Evolutionary conservation across 345 rosid genomes (phyloP), one percentile per base, ranked within the genome.

Genomic region (Lenwebbia sp.): DNA sequence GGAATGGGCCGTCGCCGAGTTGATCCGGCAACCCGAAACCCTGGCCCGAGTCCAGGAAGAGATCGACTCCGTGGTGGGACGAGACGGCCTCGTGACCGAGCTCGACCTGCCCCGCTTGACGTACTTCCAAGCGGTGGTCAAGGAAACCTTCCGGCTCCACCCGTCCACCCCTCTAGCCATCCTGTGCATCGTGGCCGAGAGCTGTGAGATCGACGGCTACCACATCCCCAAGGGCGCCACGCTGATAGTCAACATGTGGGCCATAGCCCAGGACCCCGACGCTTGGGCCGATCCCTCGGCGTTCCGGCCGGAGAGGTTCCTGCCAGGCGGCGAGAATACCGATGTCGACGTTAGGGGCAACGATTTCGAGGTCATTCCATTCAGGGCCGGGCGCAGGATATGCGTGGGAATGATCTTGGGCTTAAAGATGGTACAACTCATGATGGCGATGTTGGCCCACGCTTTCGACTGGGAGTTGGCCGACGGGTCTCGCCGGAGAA

Each of bases 1-100:
- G 14, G 98, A 97, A 37, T 96, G 99, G 99, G 97, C 96, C 75
- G 89, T 95, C 30, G 96, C 99, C 1, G 98, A 97, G 55, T 88
- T 96, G 1, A 92, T 97, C 21, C 93, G 96, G 19, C 96, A 93
- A 82, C 99, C 99, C 3, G 84, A 84, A 7, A 89, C 91, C 84
- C 58, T 94, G 84, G 88, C 87, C 65, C 89, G 83, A 65, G 92
- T 91, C 89, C 92, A 86, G 85, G 83, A 85, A 65, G 99, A 97
- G 86, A 87, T 96, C 28, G 96, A 97, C 88, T 84, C 92, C 0
- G 92, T 94, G 3, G 94, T 96, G 13, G 98, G 96, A 49, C 89
- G 83, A 5, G 84, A 90, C 11, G 92, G 94, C 17, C 90, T 89
- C 9, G 88, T 95, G 21, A 86, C 65, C 9, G 98, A 95, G 74